These are phyloP conservation scores for Raffaelea albimanens DNA, from an alignment of 2,329 filamentous ascomycete species.

Conservation along the genomic window DNA sequence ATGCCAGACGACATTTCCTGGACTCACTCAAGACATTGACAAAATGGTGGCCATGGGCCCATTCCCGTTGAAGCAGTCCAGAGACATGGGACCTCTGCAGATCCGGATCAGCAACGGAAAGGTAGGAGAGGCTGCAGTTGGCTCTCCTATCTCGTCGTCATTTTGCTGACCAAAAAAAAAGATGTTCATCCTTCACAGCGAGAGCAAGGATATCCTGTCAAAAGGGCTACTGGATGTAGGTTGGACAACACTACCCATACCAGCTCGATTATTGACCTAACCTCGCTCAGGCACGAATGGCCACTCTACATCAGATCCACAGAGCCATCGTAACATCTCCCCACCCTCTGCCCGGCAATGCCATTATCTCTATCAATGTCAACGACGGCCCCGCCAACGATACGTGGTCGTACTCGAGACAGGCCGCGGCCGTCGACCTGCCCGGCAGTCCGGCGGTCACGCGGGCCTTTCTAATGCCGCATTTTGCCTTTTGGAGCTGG, in stretches of 20 bases:
- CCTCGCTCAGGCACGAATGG: too few relatives aligned
- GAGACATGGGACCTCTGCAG: conserved; percentile 23
- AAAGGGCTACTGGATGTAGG: neutral
- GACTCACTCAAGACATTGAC: conserved; percentile 28
- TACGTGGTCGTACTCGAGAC: conserved; percentile 31
- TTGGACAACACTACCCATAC: neutral
- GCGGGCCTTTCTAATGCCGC: conserved; percentile 3
- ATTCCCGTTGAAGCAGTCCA: conserved; percentile 22
- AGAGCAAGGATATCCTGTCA: conserved; percentile 1
- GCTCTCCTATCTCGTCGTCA: neutral
- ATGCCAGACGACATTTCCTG: conserved; percentile 28
- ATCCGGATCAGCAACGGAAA: conserved; percentile 26
- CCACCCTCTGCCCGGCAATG: conserved; percentile 32
- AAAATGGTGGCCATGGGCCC: conserved; percentile 24
- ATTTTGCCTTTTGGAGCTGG: neutral
- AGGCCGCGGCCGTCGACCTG: conserved; percentile 20
- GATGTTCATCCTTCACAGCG: conserved; percentile 1
- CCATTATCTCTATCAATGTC: conserved; percentile 36
- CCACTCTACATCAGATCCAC: conserved; percentile 8
- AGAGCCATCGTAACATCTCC: conserved; percentile 6
- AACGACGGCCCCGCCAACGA: conserved; percentile 27
- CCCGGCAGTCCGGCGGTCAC: too few relatives aligned
- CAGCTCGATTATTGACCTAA: too few relatives aligned
- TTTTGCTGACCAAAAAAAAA: too few relatives aligned
- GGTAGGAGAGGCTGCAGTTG: conserved; percentile 12